Percentiles rank a stretch among this genome's conserved stretches.
phyloP scores from a whole-genome alignment of 805 yeast genomes.

The Lipomyces lipofer region DNA sequence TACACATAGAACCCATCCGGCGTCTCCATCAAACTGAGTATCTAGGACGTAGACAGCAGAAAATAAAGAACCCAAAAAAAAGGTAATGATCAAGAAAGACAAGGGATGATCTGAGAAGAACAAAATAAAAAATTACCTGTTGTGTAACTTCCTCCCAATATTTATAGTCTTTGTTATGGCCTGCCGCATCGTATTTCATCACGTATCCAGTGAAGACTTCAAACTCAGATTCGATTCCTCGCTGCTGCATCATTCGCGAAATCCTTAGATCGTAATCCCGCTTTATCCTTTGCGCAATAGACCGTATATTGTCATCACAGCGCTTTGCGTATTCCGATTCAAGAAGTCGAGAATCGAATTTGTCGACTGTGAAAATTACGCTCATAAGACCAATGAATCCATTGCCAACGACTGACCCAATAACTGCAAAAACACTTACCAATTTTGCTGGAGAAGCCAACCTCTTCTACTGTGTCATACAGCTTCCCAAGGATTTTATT shows the following conservation, averaged over 20 bases:
- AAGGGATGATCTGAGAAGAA: no score
- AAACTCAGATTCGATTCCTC: slow-evolving; percentile 3
- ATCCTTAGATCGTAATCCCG: background rate
- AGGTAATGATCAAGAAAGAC: no score
- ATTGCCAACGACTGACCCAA: no score
- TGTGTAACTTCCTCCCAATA: slow-evolving; percentile 2
- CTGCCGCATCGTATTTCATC: background rate
- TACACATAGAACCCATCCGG: no score
- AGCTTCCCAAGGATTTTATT: slow-evolving; percentile 1
- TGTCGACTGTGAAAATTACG: background rate
- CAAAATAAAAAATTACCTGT: no score
- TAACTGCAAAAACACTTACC: background rate
- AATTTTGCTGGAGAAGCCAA: background rate
- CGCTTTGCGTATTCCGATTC: background rate
- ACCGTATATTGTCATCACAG: background rate
- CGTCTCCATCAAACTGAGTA: no score
- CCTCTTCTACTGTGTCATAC: slow-evolving; percentile 5
- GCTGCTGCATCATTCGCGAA: slow-evolving; percentile 7
- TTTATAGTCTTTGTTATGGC: background rate
- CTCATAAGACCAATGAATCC: no score
- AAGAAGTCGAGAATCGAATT: slow-evolving; percentile 4
- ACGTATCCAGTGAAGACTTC: slow-evolving; percentile 7
- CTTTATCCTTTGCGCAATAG: background rate
- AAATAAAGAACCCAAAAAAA: no score
- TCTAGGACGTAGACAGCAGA: no score